Evolutionary conservation across 306 rosid species (phyloP).

Genomic region (Argentina anserina): DNA sequence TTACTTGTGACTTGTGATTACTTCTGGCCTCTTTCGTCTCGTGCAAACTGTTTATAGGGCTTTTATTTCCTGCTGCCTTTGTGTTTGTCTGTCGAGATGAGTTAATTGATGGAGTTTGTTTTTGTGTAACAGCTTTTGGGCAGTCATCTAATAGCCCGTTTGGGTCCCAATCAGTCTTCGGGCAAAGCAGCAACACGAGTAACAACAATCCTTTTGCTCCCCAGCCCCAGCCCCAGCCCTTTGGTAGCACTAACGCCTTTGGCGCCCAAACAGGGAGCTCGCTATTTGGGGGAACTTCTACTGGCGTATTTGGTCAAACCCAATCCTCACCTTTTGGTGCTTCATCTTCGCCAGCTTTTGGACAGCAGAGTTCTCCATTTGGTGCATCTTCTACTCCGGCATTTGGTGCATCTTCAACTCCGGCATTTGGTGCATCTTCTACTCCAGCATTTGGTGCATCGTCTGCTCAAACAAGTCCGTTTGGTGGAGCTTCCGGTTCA

Average conservation of each 20-base stretch:
- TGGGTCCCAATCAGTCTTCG: slow-evolving; percentile 76
- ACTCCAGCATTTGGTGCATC: slow-evolving; percentile 60
- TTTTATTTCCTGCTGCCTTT: not conserved
- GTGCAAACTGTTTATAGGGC: not conserved
- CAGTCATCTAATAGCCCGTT: slow-evolving; percentile 79
- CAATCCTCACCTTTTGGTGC: slow-evolving; percentile 60
- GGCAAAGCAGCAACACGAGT: slow-evolving; percentile 56
- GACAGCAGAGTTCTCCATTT: slow-evolving; percentile 50
- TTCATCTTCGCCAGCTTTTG: slow-evolving; percentile 74
- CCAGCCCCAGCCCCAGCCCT: slow-evolving; percentile 80
- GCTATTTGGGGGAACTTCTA: slow-evolving; percentile 81
- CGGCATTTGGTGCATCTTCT: no score
- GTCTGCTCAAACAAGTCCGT: slow-evolving; percentile 13
- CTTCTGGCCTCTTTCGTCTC: not conserved
- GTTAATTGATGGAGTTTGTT: slow-evolving; percentile 17
- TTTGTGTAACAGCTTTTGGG: slow-evolving; percentile 68
- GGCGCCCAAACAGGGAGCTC: slow-evolving; percentile 65
- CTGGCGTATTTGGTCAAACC: slow-evolving; percentile 85
- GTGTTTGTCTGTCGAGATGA: slow-evolving; percentile 5
- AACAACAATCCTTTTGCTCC: slow-evolving; percentile 76
- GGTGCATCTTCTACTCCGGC: slow-evolving; percentile 76
- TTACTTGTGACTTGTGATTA: slow-evolving; percentile 6
- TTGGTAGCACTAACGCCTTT: slow-evolving; percentile 70
- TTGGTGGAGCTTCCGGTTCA: slow-evolving; percentile 60
- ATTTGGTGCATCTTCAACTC: no score